phyloP scores from a whole-genome alignment of 2,329 filamentous ascomycete species.

The Didymella arachidicola region DNA sequence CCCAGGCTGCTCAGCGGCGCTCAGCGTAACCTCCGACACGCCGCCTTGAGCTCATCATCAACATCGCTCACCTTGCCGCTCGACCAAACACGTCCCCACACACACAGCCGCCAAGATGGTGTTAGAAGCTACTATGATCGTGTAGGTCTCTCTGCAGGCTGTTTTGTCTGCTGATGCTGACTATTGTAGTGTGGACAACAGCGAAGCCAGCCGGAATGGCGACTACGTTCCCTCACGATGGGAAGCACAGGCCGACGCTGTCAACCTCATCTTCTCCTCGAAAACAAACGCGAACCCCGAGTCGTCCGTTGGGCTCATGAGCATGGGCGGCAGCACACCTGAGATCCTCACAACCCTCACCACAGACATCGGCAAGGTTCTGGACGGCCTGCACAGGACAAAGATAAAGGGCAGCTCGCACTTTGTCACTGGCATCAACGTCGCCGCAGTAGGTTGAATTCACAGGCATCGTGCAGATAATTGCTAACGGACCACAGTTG shows the following conservation, averaged over 20 bases:
- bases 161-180: constrained; percentile 26
- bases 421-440: constrained; percentile 91
- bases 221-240: constrained; percentile 91
- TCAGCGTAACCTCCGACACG: constrained; percentile 30
- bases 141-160: constrained; percentile 56
- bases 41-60: constrained; percentile 34
- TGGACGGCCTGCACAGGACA: constrained; percentile 79
- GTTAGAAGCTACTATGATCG: constrained; percentile 98
- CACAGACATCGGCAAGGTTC: constrained; percentile 92
- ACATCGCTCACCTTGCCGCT: constrained; percentile 23
- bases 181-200: constrained; percentile 83
- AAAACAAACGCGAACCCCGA: constrained; percentile 96
- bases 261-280: constrained; percentile 92
- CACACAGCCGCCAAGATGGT: constrained; percentile 74
- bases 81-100: constrained; percentile 15
- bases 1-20: constrained; percentile 17
- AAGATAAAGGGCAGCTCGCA: constrained; percentile 92
- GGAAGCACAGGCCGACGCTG: constrained; percentile 94
- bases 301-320: constrained; percentile 97
- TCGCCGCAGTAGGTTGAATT: constrained; percentile 78
- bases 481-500: constrained; percentile 64
- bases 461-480: constrained; percentile 78
- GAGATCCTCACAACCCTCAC: constrained; percentile 97
- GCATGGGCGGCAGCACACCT: constrained; percentile 97
- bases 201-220: constrained; percentile 96